These are phyloP conservation scores for Diaporthe sp. DNA, from an alignment of 2,329 filamentous ascomycete genomes.

Conservation along the genomic window DNA sequence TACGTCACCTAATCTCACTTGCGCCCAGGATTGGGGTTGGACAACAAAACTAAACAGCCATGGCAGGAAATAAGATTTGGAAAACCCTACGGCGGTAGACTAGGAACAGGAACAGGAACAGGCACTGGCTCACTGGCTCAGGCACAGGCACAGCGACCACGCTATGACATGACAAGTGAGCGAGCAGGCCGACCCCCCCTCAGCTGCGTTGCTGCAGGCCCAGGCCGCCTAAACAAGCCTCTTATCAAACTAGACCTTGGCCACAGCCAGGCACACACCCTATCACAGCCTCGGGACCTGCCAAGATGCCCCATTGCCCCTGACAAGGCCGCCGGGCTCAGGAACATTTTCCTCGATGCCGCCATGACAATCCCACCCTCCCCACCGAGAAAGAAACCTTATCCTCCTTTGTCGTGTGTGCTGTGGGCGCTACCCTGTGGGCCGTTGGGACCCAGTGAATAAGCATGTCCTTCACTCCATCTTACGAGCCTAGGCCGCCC, in stretches of 20 bases:
- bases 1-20: constrained; percentile 27
- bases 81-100: neutral
- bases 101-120: neutral
- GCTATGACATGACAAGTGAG: constrained; percentile 20
- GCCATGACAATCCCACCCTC: constrained; percentile 32
- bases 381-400: constrained; percentile 30
- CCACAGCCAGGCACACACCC: constrained; percentile 21
- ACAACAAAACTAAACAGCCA: constrained; percentile 1
- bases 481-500: constrained; percentile 27
- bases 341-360: constrained; percentile 28
- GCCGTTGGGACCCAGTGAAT: constrained; percentile 33
- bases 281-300: constrained; percentile 16
- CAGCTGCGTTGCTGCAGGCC: constrained; percentile 27
- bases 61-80: constrained; percentile 24
- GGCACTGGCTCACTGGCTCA: no score
- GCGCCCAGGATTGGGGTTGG: neutral
- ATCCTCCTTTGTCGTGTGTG: constrained; percentile 25
- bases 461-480: constrained; percentile 28
- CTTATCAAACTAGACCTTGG: constrained; percentile 33
- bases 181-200: constrained; percentile 22
- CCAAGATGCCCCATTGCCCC: constrained; percentile 30
- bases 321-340: constrained; percentile 20
- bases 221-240: constrained; percentile 31
- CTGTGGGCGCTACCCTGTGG: constrained; percentile 12
- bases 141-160: constrained; percentile 6